Evolutionary conservation across 1,284 basidiomycete species (phyloP).

Genomic region (Ustilago hordei): DNA sequence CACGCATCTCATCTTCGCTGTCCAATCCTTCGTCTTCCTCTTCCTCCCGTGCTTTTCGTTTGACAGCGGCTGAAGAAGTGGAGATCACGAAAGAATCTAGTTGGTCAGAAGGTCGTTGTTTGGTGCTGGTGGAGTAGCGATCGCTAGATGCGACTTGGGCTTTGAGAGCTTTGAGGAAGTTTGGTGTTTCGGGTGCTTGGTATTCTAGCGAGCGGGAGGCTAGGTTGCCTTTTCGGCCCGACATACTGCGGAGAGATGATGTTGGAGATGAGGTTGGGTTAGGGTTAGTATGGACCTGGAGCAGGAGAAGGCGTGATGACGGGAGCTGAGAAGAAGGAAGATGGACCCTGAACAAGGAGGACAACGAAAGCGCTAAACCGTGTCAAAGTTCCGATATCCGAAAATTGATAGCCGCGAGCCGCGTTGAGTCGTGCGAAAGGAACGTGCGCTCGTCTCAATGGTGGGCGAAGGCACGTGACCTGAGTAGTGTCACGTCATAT

Average conservation of each 20-base stretch:
- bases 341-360: conserved; percentile 17
- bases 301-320: background rate
- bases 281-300: background rate
- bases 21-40: conserved; percentile 17
- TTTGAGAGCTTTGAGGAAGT: conserved; percentile 40
- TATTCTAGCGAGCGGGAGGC: conserved; percentile 38
- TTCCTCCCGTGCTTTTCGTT: background rate
- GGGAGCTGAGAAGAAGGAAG: background rate
- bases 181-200: conserved; percentile 25
- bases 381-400: conserved; percentile 9
- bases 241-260: conserved; percentile 10
- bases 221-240: conserved; percentile 23
- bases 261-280: background rate
- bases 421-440: too few species aligned
- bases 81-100: conserved; percentile 28
- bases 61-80: conserved; percentile 11
- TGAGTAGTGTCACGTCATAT: too few species aligned
- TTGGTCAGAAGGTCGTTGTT: conserved; percentile 4
- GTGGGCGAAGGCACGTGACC: too few species aligned
- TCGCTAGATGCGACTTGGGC: conserved; percentile 29
- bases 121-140: conserved; percentile 8
- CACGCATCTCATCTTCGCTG: conserved; percentile 46
- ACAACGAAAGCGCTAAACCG: background rate
- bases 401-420: conserved; percentile 1
- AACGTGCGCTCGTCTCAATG: too few species aligned